A percentile compares a stretch with the other conserved stretches of the same genome.
Evolutionary conservation across 2,329 filamentous ascomycete genomes (phyloP).

Genomic region (Exophiala phaeomuriformis): DNA sequence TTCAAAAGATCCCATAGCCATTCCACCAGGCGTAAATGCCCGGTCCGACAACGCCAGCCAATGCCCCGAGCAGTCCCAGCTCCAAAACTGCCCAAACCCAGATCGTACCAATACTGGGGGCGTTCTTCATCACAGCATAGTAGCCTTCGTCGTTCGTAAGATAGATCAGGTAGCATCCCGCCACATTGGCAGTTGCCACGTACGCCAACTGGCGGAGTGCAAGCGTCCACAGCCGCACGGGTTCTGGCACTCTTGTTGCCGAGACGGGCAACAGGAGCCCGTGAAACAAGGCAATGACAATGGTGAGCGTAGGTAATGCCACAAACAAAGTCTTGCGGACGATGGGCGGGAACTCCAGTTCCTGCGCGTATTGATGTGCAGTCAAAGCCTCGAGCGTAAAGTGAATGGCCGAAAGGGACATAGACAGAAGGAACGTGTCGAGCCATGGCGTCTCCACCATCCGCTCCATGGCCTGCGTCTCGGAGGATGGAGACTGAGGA

Average conservation of each 20-base stretch:
- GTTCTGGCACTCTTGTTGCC: conserved; percentile 1
- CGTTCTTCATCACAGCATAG: conserved; percentile 81
- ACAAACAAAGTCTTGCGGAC: conserved; percentile 33
- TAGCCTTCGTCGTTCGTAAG: conserved; percentile 75
- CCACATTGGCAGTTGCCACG: conserved; percentile 50
- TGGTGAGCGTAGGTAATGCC: conserved; percentile 38
- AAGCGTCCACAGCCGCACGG: conserved; percentile 2
- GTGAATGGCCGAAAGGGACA: conserved; percentile 39
- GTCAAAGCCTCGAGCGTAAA: conserved; percentile 42
- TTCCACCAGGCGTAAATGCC: conserved; percentile 49
- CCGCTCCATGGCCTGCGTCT: neutral
- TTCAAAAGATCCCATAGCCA: conserved; percentile 43
- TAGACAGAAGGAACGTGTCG: conserved; percentile 39
- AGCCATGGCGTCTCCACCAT: conserved; percentile 25
- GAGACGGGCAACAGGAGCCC: conserved; percentile 37
- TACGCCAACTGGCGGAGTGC: conserved; percentile 48
- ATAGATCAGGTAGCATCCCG: conserved; percentile 73
- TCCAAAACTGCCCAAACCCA: conserved; percentile 95
- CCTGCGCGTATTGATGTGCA: conserved; percentile 41
- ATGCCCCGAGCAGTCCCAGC: conserved; percentile 62
- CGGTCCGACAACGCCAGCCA: conserved; percentile 48
- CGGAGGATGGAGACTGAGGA: neutral
- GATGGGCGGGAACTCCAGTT: conserved; percentile 19
- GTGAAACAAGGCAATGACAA: conserved; percentile 40
- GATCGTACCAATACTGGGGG: conserved; percentile 78